Evolutionary conservation across 1,139 yeast genomes (phyloP).

Genomic region (Zygosaccharomyces sapae): DNA sequence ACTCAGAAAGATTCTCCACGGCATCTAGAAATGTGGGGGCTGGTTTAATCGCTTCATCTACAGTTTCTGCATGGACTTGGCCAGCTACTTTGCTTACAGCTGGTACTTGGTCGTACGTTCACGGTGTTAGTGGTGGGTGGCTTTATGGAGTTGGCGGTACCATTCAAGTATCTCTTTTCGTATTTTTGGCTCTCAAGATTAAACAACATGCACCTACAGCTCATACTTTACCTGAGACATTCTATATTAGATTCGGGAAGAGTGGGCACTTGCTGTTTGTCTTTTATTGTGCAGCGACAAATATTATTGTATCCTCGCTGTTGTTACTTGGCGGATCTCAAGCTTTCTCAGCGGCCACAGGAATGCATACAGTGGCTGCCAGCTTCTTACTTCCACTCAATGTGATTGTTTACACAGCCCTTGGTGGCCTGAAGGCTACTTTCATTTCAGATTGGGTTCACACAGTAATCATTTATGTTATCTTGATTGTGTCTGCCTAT

Average conservation of each 20-base stretch:
- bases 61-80: conserved; percentile 44
- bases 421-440: conserved; percentile 52
- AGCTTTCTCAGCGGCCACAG: conserved; percentile 33
- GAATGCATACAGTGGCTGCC: conserved; percentile 48
- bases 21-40: conserved; percentile 41
- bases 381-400: conserved; percentile 50
- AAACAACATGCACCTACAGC: conserved; percentile 18
- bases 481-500: conserved; percentile 37
- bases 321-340: conserved; percentile 44
- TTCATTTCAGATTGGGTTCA: conserved; percentile 45
- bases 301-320: conserved; percentile 39
- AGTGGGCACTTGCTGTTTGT: conserved; percentile 37
- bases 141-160: conserved; percentile 20
- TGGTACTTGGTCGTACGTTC: conserved; percentile 17
- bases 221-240: conserved; percentile 35
- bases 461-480: conserved; percentile 43
- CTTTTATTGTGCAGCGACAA: conserved; percentile 38
- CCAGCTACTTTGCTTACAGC: conserved; percentile 42
- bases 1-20: conserved; percentile 42
- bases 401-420: conserved; percentile 47
- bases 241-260: conserved; percentile 44
- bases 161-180: conserved; percentile 16
- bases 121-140: conserved; percentile 18
- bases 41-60: conserved; percentile 41
- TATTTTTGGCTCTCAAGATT: conserved; percentile 17